Evolutionary conservation across 2,329 filamentous ascomycete genomes (phyloP), one percentile per base, ranked within the genome.

Genomic region (Fusarium nurragi): DNA sequence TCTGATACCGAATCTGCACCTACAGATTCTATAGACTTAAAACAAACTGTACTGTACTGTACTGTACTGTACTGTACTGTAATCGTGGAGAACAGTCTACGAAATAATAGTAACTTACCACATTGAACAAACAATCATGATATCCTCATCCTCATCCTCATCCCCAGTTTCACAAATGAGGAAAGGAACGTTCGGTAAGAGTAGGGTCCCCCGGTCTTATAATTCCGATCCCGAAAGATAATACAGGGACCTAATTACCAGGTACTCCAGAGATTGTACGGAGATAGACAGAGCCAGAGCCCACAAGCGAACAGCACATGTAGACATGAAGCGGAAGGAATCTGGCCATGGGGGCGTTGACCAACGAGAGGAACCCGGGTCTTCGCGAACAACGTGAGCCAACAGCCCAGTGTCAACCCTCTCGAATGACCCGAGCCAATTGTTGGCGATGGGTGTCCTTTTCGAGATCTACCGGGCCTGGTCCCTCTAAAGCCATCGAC

Each of bases 301-400:
- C 61, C 57, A 61, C 63, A 55, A 54, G 61, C 30, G 62, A 68
- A 66, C 70, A 71, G 58, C 65, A 48, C 65, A 69, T 65, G 57
- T 38, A 69, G 59, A 38, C 62, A 65, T 57, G 58, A 28, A 68
- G 51, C 49, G 55, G 55, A 53, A 46, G 36, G 52, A 61, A 72
- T 72, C 70, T 68, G 70, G 55, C 65, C 70, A 72, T 69, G 41
- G 65, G 65, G 67, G 67, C 68, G 67, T 51, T 58, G 51, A 41
- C 43, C 43, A 55, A 55, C 54, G 46, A 54, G 63, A 55, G 55
- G 47, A 59, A 66, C 60, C 69, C 69, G 69, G 69, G 60, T 62
- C 64, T 67, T 67, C 60, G 54, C 64, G 64, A 66, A 67, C 59
- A 67, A 67, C 64, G 64, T 65, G 64, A 67, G 64, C 21, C 49